These are phyloP conservation scores for Daldinia loculata DNA, from an alignment of 495 filamentous ascomycete species.

Conservation along the genomic window DNA sequence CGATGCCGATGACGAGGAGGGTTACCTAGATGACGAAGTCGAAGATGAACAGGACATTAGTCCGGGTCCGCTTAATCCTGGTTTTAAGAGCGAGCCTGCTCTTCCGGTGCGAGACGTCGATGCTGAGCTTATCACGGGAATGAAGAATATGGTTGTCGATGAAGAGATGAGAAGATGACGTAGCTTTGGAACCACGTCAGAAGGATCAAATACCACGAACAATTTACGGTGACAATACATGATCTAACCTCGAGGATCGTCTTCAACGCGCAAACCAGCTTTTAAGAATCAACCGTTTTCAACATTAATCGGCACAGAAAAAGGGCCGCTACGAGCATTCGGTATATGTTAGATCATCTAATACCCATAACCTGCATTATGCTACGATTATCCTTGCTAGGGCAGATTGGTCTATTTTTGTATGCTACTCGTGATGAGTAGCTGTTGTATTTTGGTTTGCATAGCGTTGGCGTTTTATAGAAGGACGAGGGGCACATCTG, in stretches of 20 bases:
- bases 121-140: constrained; percentile 61
- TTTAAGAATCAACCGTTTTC: not conserved
- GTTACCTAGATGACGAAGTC: constrained; percentile 44
- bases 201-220: not conserved
- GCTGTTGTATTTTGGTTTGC: constrained; percentile 24
- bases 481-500: constrained; percentile 1
- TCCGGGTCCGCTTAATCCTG: not conserved
- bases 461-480: constrained; percentile 39
- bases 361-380: not conserved
- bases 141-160: constrained; percentile 54
- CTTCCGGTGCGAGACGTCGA: constrained; percentile 48
- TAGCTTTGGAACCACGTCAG: not conserved
- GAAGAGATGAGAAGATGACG: constrained; percentile 41
- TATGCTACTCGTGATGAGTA: constrained; percentile 19
- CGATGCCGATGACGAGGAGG: constrained; percentile 49
- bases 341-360: not conserved
- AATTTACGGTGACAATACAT: constrained; percentile 9
- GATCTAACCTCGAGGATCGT: not conserved
- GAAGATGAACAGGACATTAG: constrained; percentile 11
- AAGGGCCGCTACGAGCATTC: not conserved
- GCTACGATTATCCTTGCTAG: not conserved
- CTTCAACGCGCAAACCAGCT: constrained; percentile 1
- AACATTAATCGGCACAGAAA: not conserved
- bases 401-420: constrained; percentile 23
- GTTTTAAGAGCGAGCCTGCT: constrained; percentile 17